These are phyloP conservation scores for Drechslerella coelobrocha DNA, from an alignment of 2,329 filamentous ascomycete genomes.

Conservation along the genomic window DNA sequence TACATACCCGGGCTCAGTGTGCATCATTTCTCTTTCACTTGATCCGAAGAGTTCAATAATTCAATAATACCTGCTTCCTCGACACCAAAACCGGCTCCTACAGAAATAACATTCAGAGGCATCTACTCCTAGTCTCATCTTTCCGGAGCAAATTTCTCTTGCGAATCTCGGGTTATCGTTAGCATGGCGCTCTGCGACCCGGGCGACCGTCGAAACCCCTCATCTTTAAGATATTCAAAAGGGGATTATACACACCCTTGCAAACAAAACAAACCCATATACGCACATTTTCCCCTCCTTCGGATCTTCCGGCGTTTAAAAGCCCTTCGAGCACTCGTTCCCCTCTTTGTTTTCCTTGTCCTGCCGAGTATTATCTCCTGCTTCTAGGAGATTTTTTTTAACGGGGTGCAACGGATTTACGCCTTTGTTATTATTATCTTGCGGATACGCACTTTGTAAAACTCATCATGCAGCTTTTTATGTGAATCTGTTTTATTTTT, in stretches of 20 bases:
- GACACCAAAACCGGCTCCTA: constrained; percentile 24
- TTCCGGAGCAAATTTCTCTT: constrained; percentile 26
- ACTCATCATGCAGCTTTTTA: constrained; percentile 35
- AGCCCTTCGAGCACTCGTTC: constrained; percentile 32
- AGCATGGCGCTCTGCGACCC: too few species aligned
- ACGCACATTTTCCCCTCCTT: constrained; percentile 16
- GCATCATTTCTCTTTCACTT: constrained; percentile 11
- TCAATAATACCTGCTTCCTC: constrained; percentile 40
- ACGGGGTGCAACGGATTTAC: constrained; percentile 40
- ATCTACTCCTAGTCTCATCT: constrained; percentile 18
- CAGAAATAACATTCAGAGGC: constrained; percentile 33
- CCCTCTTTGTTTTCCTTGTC: constrained; percentile 8
- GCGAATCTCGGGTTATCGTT: constrained; percentile 15
- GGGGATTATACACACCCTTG: constrained; percentile 4
- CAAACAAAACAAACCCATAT: constrained; percentile 14
- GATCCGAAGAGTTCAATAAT: constrained; percentile 42
- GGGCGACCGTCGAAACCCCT: constrained; percentile 12
- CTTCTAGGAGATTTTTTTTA: constrained; percentile 29
- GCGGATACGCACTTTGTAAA: constrained; percentile 34
- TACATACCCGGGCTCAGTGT: constrained; percentile 47
- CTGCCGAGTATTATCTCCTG: constrained; percentile 35
- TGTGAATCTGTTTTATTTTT: background rate
- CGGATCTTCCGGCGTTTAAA: constrained; percentile 36
- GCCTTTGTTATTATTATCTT: constrained; percentile 15
- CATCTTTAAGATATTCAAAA: constrained; percentile 33